A percentile compares a stretch with the other conserved stretches of the same genome.
These are phyloP conservation scores for Syzygium aromaticum DNA, from an alignment of 345 rosid genomes.

Conservation along the genomic window DNA sequence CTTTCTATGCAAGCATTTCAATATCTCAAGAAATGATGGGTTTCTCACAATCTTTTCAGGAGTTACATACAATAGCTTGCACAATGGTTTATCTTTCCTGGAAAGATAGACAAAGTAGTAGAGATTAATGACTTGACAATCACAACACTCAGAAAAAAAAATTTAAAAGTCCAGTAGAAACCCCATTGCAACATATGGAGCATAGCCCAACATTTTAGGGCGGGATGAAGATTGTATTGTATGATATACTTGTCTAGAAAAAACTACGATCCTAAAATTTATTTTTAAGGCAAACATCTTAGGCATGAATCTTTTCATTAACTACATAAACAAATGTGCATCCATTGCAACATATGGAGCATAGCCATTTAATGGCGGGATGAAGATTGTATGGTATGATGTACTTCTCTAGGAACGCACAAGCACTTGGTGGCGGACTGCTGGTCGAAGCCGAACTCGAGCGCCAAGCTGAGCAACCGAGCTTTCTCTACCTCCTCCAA, in stretches of 20 bases:
- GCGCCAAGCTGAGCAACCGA: too few species aligned
- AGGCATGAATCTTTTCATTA: neutral
- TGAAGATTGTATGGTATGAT: neutral
- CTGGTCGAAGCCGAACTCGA: too few species aligned
- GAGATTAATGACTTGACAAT: neutral
- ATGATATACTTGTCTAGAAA: neutral
- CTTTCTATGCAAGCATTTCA: constrained; percentile 60
- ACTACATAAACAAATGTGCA: neutral
- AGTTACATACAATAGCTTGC: too few species aligned
- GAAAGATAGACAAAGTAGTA: neutral
- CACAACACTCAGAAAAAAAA: neutral
- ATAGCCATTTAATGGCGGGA: neutral
- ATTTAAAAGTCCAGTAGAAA: neutral
- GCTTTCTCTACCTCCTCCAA: too few species aligned
- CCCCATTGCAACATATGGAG: neutral
- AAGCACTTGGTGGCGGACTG: too few species aligned
- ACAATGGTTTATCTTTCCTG: too few species aligned
- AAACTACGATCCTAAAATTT: neutral
- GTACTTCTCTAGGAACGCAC: neutral
- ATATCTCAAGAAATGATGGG: constrained; percentile 43
- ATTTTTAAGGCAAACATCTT: too few species aligned
- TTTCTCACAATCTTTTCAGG: constrained; percentile 50
- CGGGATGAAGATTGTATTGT: neutral
- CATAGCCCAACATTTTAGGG: neutral
- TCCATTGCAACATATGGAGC: neutral